Base-by-base conservation (phyloP, 805 yeast genomes). In the Kodamaea leandrae region DNA sequence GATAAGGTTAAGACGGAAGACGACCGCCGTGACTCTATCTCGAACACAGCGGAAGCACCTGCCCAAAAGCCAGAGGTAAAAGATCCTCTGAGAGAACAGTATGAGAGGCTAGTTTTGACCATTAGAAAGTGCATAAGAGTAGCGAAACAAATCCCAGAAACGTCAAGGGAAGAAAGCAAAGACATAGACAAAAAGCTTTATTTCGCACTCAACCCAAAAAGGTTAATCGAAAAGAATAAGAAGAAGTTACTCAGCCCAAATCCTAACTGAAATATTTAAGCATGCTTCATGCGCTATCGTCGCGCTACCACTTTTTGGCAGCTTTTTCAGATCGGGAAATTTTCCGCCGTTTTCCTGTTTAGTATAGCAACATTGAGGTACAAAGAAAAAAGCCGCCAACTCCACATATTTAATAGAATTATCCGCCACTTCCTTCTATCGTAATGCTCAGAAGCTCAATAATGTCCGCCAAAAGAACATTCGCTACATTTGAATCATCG, bases 151-250 rank as follows among this genome's bases (percentile, higher is more conserved):
- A 54, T 68, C 1, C 55, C 63, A 7, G 66, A 71, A 32, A 76
- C 84, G 0, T 61, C 80, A 2, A 68, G 77, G 32, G 86, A 83
- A 39, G 83, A 77, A 39, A 83, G 86, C 6, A 78, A 74, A 32
- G 57, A 57, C 15, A 80, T 83, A 20, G 86, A 82, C 40, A 78
- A 77, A 34, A 83, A 80, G 57, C 73, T 82, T 9, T 80, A 79
- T 44, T 80, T 72, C 49, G 76, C 83, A 39, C 61, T 80, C 36
- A 79, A 80, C 47, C 93, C 93, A 12, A 61, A 57, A 32, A 61
- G 72, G 43, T 53, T 77, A 34, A 52, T 78, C 27, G 79, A 77
- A 51, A 72, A 76, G 53, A 74, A 49, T 49, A 45, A 54, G 36
- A 60, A 50, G 8, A 38, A 38, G 20, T 24, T 38, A 10, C 27